A percentile compares a stretch with the other conserved stretches of the same genome.
Evolutionary conservation across 1,284 basidiomycete genomes (phyloP).

Genomic region (Ustilago loliicola): DNA sequence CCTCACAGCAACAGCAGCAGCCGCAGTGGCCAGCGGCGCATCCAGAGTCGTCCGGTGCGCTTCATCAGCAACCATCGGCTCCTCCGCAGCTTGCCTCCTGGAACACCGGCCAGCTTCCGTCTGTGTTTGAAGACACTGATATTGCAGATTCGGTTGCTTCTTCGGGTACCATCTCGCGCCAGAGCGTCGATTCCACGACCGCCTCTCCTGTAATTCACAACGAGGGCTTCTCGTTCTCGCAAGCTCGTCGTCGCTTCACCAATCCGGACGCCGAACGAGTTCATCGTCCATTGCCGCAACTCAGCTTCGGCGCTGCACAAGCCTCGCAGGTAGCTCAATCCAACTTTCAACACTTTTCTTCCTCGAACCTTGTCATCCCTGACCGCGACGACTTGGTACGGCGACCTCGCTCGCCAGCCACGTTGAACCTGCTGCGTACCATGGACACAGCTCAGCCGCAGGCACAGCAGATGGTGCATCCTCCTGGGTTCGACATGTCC

Average conservation of each 20-base stretch:
- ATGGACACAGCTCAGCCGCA: slow-evolving; percentile 33
- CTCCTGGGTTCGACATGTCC: slow-evolving; percentile 19
- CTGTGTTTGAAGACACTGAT: slow-evolving; percentile 39
- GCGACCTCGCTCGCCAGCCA: slow-evolving; percentile 44
- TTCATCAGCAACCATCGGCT: slow-evolving; percentile 4
- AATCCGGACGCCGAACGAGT: slow-evolving; percentile 27
- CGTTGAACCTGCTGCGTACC: slow-evolving; percentile 17
- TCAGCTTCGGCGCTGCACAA: slow-evolving; percentile 39
- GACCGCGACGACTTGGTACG: slow-evolving; percentile 24
- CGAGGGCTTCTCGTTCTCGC: slow-evolving; percentile 20
- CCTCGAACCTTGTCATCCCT: slow-evolving; percentile 13
- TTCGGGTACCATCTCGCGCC: slow-evolving; percentile 28
- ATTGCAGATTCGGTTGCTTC: slow-evolving; percentile 19
- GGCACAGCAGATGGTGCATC: slow-evolving; percentile 32
- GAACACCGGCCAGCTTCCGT: slow-evolving; percentile 32
- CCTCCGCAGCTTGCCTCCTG: slow-evolving; percentile 13
- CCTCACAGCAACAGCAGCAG: slow-evolving; percentile 35
- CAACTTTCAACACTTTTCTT: slow-evolving; percentile 24
- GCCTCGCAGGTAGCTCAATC: slow-evolving; percentile 11
- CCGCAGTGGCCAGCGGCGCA: slow-evolving; percentile 37
- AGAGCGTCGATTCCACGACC: slow-evolving; percentile 22
- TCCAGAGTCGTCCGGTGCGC: slow-evolving; percentile 23
- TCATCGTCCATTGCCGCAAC: slow-evolving; percentile 21
- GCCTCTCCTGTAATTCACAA: slow-evolving; percentile 25
- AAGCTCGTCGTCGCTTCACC: slow-evolving; percentile 39